A percentile compares a stretch with the other conserved stretches of the same genome.
Conservation (phyloP, 163 green algal genomes). For the Scenedesmus sp. region DNA sequence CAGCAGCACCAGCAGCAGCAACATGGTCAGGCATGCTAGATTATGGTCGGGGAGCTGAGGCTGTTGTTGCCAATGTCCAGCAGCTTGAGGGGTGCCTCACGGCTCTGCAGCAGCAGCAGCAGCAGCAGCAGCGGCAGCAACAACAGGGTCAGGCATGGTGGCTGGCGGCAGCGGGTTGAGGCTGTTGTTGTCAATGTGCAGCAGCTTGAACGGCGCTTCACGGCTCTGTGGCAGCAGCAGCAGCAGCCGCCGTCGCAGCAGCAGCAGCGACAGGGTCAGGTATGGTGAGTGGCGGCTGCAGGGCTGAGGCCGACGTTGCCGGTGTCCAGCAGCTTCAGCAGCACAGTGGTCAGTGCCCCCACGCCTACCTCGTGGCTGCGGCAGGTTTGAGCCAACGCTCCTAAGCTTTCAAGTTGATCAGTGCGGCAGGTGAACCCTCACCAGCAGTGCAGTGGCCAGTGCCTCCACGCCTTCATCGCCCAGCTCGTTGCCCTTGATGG, state of each 20-base stretch:
- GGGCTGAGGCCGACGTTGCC: slow-evolving; percentile 92
- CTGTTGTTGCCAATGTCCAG: slow-evolving; percentile 97
- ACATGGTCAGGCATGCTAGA: too few relatives aligned
- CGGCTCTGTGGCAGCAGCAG: slow-evolving; percentile 53
- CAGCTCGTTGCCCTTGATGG: slow-evolving; percentile 94
- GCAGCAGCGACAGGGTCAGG: too few relatives aligned
- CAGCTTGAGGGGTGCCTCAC: slow-evolving; percentile 70
- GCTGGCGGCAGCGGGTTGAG: slow-evolving; percentile 78
- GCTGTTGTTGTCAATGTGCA: slow-evolving; percentile 97
- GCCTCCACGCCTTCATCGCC: slow-evolving; percentile 87
- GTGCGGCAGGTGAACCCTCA: neutral
- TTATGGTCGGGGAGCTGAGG: slow-evolving; percentile 64
- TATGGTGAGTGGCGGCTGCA: neutral
- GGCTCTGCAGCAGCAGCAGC: slow-evolving; percentile 52
- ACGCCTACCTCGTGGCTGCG: slow-evolving; percentile 64
- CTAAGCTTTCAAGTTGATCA: neutral
- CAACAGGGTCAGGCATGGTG: neutral
- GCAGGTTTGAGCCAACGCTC: too few relatives aligned
- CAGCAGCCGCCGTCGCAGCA: neutral
- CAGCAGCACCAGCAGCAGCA: neutral
- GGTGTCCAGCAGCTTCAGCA: slow-evolving; percentile 84
- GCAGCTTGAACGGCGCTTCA: slow-evolving; percentile 69
- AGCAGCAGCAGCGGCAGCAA: neutral
- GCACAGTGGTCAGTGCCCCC: slow-evolving; percentile 78
- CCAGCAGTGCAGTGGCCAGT: slow-evolving; percentile 80